Evolutionary conservation across 1,284 basidiomycete genomes (phyloP).

Genomic region (Anthracocystis walkeri): DNA sequence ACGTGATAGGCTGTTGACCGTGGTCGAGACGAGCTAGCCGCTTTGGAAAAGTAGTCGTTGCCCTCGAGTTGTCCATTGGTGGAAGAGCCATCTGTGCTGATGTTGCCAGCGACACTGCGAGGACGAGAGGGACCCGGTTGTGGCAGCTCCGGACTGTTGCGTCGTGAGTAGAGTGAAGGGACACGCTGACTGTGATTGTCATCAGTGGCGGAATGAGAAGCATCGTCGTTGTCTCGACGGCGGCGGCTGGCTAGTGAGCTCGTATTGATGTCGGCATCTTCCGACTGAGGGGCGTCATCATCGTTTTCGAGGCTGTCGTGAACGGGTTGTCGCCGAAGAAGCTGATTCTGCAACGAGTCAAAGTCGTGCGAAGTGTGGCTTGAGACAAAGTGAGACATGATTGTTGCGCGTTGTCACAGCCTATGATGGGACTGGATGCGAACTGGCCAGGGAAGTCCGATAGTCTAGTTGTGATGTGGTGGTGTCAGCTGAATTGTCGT

Average conservation of each 20-base stretch:
- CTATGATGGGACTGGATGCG: not conserved
- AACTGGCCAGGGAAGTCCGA: not conserved
- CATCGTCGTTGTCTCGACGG: conserved; percentile 23
- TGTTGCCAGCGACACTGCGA: conserved; percentile 25
- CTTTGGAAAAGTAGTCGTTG: conserved; percentile 36
- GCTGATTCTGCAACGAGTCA: conserved; percentile 61
- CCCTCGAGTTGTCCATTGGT: conserved; percentile 16
- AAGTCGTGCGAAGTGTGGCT: conserved; percentile 58
- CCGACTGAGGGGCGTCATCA: conserved; percentile 12
- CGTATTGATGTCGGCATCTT: conserved; percentile 16
- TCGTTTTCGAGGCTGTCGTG: conserved; percentile 30
- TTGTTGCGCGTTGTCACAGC: not conserved
- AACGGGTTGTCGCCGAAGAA: conserved; percentile 53
- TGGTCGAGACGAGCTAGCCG: conserved; percentile 11
- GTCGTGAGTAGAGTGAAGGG: conserved; percentile 47
- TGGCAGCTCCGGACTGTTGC: conserved; percentile 46
- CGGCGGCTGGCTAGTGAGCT: conserved; percentile 33
- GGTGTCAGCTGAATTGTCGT: not conserved
- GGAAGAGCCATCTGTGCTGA: not conserved
- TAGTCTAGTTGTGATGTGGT: not conserved
- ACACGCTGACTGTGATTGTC: conserved; percentile 29
- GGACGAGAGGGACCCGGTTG: conserved; percentile 37
- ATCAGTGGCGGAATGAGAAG: conserved; percentile 8
- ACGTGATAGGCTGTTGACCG: conserved; percentile 31
- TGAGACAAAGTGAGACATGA: conserved; percentile 68